Evolutionary conservation across 176 grass and related monocot species (phyloP).

Genomic region (Musa schizocarpa): DNA sequence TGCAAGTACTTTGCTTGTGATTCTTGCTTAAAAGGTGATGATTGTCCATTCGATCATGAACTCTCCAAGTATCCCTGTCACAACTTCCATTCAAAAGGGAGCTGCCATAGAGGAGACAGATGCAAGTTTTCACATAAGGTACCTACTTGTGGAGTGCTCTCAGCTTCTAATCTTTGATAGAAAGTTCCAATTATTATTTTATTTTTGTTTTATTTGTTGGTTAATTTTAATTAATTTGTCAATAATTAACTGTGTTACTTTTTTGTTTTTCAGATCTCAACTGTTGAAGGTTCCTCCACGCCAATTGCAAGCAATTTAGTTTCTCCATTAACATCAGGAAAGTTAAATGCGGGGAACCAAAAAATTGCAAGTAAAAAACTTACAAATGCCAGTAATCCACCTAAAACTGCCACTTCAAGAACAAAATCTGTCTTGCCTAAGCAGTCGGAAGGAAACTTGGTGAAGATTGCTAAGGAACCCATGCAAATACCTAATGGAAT

Average conservation of each 20-base stretch:
- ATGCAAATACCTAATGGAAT: constrained; percentile 55
- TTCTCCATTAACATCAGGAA: constrained; percentile 24
- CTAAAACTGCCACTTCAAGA: constrained; percentile 19
- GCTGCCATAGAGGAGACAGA: constrained; percentile 63
- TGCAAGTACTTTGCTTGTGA: constrained; percentile 74
- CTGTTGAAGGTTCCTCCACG: constrained; percentile 31
- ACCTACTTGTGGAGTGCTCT: not conserved
- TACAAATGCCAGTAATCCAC: constrained; percentile 18
- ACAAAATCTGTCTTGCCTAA: constrained; percentile 25
- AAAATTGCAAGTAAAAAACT: constrained; percentile 32
- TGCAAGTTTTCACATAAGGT: constrained; percentile 98
- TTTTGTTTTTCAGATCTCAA: constrained; percentile 38
- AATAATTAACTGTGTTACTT: constrained; percentile 7
- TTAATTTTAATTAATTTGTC: not conserved
- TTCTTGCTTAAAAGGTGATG: constrained; percentile 90
- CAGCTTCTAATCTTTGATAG: not conserved
- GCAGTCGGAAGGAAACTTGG: constrained; percentile 22
- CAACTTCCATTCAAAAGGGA: constrained; percentile 61
- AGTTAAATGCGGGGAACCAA: constrained; percentile 33
- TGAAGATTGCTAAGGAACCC: constrained; percentile 31
- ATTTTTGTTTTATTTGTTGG: constrained; percentile 1
- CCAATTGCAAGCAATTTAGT: constrained; percentile 36
- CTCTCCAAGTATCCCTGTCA: constrained; percentile 85
- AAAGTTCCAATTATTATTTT: not conserved
- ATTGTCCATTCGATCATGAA: constrained; percentile 88